Conservation (phyloP, 208 protist species). For the Leishmania aethiopica region DNA sequence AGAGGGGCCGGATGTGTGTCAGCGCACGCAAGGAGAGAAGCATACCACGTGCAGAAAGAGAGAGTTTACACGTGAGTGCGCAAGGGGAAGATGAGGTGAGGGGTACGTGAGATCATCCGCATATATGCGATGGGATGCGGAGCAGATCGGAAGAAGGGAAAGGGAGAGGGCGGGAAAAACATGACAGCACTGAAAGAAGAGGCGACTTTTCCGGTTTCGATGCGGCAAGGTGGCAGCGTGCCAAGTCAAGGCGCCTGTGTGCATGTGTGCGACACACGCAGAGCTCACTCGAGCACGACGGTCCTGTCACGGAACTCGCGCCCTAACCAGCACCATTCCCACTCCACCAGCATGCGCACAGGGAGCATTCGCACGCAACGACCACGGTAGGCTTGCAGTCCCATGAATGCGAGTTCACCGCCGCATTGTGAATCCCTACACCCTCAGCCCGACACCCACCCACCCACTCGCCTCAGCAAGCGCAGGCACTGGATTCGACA, state of each 20-base stretch:
- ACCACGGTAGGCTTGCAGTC: neutral
- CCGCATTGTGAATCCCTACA: neutral
- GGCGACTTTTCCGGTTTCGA: neutral
- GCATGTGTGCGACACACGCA: neutral
- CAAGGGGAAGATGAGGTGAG: neutral
- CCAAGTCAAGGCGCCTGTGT: neutral
- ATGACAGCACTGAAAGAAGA: too few species aligned
- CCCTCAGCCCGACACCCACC: neutral
- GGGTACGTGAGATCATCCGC: neutral
- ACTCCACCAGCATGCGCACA: neutral
- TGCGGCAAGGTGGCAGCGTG: neutral
- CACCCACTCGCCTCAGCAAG: neutral
- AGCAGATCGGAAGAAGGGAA: slow-evolving; percentile 1
- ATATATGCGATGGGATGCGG: neutral
- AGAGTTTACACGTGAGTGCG: neutral
- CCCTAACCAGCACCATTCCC: neutral
- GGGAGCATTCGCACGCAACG: neutral
- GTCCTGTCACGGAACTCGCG: neutral
- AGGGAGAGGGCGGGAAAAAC: neutral
- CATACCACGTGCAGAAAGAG: neutral
- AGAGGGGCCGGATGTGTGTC: neutral
- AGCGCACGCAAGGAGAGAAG: neutral
- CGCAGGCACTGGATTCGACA: neutral
- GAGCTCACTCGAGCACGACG: neutral
- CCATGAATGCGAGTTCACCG: neutral